Percentiles rank a stretch among this genome's conserved stretches.
Evolutionary conservation across 2,329 filamentous ascomycete species (phyloP).

Genomic region (Sporothrix globosa): DNA sequence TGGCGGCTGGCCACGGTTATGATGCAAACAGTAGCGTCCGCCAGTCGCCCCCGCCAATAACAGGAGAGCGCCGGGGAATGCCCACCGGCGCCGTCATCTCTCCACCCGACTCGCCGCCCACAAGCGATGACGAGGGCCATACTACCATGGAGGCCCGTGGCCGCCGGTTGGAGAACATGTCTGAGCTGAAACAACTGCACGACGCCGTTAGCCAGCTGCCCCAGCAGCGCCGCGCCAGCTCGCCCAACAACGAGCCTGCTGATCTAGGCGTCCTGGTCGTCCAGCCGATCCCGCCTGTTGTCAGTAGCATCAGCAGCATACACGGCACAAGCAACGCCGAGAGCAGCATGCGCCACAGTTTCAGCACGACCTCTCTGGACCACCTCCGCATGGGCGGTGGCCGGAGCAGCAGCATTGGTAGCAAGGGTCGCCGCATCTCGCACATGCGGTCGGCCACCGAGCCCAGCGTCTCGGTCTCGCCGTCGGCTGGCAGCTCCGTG

Average conservation of each 20-base stretch:
- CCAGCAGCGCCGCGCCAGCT: conserved; percentile 63
- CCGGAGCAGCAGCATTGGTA: conserved; percentile 52
- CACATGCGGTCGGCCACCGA: conserved; percentile 63
- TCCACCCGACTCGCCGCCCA: conserved; percentile 80
- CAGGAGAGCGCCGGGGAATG: conserved; percentile 67
- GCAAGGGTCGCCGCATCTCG: conserved; percentile 48
- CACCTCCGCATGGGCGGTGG: conserved; percentile 42
- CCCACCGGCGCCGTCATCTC: conserved; percentile 85
- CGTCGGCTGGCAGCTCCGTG: conserved; percentile 55
- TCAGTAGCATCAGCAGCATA: conserved; percentile 30
- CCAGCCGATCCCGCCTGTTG: conserved; percentile 43
- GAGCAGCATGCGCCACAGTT: conserved; percentile 50
- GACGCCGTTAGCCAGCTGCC: conserved; percentile 82
- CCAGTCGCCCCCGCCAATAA: conserved; percentile 82
- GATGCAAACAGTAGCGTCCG: conserved; percentile 59
- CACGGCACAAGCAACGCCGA: conserved; percentile 39
- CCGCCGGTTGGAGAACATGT: conserved; percentile 55
- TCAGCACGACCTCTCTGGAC: conserved; percentile 53
- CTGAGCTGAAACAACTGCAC: conserved; percentile 73
- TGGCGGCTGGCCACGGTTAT: conserved; percentile 37
- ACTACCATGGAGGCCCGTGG: conserved; percentile 49
- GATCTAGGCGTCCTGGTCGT: conserved; percentile 46
- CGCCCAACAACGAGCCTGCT: conserved; percentile 51
- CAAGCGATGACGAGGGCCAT: conserved; percentile 70
- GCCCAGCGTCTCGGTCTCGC: conserved; percentile 51